phyloP scores from a whole-genome alignment of 208 protist genomes.

The Eutreptiella sp. region DNA sequence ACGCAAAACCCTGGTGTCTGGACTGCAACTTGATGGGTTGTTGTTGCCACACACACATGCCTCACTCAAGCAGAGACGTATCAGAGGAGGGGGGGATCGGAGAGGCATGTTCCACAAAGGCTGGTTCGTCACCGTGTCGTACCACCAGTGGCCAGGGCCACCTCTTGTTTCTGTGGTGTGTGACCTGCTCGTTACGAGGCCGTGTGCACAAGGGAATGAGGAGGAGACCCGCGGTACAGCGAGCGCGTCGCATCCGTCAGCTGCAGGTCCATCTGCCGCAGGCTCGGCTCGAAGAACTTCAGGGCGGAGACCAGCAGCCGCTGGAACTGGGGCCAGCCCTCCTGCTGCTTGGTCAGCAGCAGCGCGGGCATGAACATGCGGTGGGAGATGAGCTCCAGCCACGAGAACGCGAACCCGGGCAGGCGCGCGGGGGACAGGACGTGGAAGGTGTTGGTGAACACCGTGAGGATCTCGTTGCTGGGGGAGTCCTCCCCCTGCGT shows the following conservation, averaged over 20 bases:
- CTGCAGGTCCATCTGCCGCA: slow-evolving; percentile 41
- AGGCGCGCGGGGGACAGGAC: slow-evolving; percentile 73
- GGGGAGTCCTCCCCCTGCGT: slow-evolving; percentile 44
- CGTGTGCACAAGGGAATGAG: no score
- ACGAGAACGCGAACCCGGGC: slow-evolving; percentile 97
- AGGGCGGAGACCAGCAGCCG: slow-evolving; percentile 60
- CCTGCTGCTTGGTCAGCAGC: slow-evolving; percentile 45
- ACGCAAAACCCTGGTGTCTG: no score
- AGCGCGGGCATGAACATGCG: slow-evolving; percentile 94
- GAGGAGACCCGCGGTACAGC: slow-evolving; percentile 74
- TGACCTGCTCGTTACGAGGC: no score
- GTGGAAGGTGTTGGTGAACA: slow-evolving; percentile 80
- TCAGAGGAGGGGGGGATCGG: no score
- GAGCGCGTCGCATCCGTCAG: slow-evolving; percentile 53
- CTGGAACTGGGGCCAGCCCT: slow-evolving; percentile 54
- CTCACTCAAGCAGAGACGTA: no score
- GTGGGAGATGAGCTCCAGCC: slow-evolving; percentile 96
- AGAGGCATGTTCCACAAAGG: no score
- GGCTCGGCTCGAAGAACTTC: slow-evolving; percentile 62
- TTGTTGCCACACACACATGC: no score
- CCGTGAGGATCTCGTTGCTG: slow-evolving; percentile 52
- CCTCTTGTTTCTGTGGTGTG: no score
- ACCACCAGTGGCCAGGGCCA: no score
- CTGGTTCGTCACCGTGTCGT: no score
- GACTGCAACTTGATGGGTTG: no score